Base-by-base conservation (phyloP, 345 rosid species). In the Gossypium rotundifolium region DNA sequence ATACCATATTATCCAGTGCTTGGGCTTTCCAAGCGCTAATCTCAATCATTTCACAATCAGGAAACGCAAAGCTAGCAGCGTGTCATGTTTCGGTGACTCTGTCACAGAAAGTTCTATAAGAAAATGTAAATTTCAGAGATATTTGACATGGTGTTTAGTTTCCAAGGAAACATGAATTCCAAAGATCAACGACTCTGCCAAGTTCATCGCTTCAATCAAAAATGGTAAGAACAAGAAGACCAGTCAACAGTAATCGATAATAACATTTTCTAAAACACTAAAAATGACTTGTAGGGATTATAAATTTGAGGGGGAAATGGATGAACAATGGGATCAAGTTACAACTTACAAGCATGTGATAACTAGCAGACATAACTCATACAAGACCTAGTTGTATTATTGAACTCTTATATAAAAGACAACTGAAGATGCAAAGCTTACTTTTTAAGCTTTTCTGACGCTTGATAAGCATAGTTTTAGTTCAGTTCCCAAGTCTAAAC, bases 21-120 rank as follows among this genome's bases (percentile, higher is more conserved):
- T 78, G 93, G 72, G 83, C 74, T 68, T 79, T 82, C 68, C 75
- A 85, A 81, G 83, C 75, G 75, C 80, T 23, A 59, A 75, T 80
- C 49, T 82, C 85, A 70, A 79, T 88, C 70, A 83, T 74, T 33
- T 85, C 80, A 71, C 70, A 71, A 72, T 85, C 88, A 0, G 76
- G 81, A 78, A 86, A 84, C 81, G 88, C 27, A 77, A 71, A 65
- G 89, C 82, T 51, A 83, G 87, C 27, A 72, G 81, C 42, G 74
- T 74, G 42, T 86, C 93, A 79, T 81, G 77, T 73, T 80, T 88
- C 22, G 82, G 87, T 44, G 85, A 85, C 76, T 86, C 98, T 94
- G 88, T 76, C 68, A 84, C 67, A 17, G 44, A 62, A 72, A 52
- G 52, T 44, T 13, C 62, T 13, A 74, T 70, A 60, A 17, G 3